Percentiles rank a stretch among this genome's conserved stretches.
Evolutionary conservation across 805 yeast species (phyloP).

Genomic region (Priceomyces castillae): DNA sequence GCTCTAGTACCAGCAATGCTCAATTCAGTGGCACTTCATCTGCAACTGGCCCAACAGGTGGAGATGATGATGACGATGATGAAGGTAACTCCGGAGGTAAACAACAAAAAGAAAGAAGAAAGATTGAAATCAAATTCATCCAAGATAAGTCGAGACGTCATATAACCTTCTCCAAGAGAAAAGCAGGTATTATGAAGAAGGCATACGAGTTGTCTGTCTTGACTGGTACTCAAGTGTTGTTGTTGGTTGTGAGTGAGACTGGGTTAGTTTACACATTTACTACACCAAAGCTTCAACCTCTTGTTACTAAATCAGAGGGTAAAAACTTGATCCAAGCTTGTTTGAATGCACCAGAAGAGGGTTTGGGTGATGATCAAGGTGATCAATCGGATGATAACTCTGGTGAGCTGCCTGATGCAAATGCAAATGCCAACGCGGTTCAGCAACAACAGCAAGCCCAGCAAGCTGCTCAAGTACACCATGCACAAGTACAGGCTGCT

Average conservation of each 20-base stretch:
- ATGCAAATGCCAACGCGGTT: constrained; percentile 23
- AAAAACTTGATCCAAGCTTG: constrained; percentile 96
- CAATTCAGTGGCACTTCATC: constrained; percentile 21
- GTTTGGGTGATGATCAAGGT: constrained; percentile 61
- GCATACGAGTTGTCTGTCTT: constrained; percentile 97
- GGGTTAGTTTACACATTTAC: constrained; percentile 97
- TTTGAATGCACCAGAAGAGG: constrained; percentile 92
- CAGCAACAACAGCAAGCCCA: constrained; percentile 28
- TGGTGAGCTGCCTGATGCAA: constrained; percentile 39
- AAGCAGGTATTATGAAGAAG: constrained; percentile 98
- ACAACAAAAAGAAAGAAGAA: constrained; percentile 64
- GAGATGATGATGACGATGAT: constrained; percentile 52
- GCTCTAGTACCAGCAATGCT: constrained; percentile 8
- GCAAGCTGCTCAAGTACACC: constrained; percentile 18
- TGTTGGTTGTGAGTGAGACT: constrained; percentile 96
- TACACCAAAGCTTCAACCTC: constrained; percentile 97
- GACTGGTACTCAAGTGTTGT: constrained; percentile 94
- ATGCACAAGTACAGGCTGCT: constrained; percentile 26
- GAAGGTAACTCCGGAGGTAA: constrained; percentile 47
- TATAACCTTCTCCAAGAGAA: constrained; percentile 95
- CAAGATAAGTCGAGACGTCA: constrained; percentile 98
- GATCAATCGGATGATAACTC: constrained; percentile 49
- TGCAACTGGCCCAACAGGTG: constrained; percentile 25
- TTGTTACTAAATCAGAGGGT: constrained; percentile 96
- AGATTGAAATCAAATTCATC: constrained; percentile 94